A percentile compares a stretch with the other conserved stretches of the same genome.
These are phyloP conservation scores for Dendrocalamus latiflorus DNA, from an alignment of 202 grass and related monocot genomes.

Conservation along the genomic window DNA sequence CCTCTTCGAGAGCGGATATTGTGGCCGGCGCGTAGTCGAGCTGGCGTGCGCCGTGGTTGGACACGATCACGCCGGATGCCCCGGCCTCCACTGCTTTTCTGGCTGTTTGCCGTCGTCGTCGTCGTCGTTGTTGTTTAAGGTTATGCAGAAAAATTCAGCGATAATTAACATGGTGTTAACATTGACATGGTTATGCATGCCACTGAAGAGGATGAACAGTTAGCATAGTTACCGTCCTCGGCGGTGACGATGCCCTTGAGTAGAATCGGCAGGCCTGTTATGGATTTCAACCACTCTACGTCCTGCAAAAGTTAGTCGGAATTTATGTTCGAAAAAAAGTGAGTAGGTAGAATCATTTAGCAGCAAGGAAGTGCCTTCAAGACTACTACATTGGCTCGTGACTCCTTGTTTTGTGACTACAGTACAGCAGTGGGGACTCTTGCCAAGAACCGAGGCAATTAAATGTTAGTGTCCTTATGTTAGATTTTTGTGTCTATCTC, in stretches of 20 bases:
- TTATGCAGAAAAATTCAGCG: background rate
- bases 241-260: conserved; percentile 86
- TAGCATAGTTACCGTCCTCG: conserved; percentile 45
- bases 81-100: conserved; percentile 52
- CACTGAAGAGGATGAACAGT: background rate
- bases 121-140: background rate
- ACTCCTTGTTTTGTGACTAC: background rate
- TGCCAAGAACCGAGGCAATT: conserved; percentile 24
- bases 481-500: background rate
- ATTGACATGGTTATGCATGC: too few species aligned
- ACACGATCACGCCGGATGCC: conserved; percentile 70
- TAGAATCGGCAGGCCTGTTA: conserved; percentile 68
- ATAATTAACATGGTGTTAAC: background rate
- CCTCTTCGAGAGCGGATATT: conserved; percentile 69
- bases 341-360: background rate
- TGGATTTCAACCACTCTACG: conserved; percentile 77
- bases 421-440: background rate
- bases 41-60: conserved; percentile 77
- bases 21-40: conserved; percentile 65
- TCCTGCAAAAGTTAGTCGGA: conserved; percentile 35
- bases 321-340: background rate
- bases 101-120: too few species aligned
- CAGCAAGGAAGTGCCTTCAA: background rate
- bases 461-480: conserved; percentile 2
- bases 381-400: background rate